Percentiles rank a stretch among this genome's conserved stretches.
These are phyloP conservation scores for Termitomyces sp. DNA, from an alignment of 768 basidiomycete species.

Conservation along the genomic window DNA sequence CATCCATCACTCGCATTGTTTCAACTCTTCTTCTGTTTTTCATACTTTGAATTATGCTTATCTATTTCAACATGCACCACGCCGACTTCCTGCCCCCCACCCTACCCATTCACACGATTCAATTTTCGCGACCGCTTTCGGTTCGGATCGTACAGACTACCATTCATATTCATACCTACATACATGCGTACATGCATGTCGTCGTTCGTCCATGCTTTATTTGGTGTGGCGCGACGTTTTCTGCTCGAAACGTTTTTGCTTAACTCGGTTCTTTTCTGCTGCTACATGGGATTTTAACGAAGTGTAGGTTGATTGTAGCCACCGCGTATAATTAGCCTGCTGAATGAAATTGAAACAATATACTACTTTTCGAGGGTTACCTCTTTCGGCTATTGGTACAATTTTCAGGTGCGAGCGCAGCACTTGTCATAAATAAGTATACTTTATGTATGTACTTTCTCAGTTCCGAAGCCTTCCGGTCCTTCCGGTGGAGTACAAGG, in stretches of 20 bases:
- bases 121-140: conserved; percentile 6
- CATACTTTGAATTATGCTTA: conserved; percentile 12
- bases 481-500: no score
- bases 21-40: conserved; percentile 2
- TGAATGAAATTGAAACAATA: background rate
- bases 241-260: conserved; percentile 1
- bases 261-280: background rate
- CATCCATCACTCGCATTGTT: conserved; percentile 8
- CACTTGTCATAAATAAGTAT: no score
- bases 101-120: background rate
- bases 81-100: conserved; percentile 5
- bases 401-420: no score
- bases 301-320: background rate
- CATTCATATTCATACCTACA: conserved; percentile 4
- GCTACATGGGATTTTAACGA: background rate
- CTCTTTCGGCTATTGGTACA: no score
- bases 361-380: background rate
- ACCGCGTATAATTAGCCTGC: background rate
- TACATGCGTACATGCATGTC: background rate
- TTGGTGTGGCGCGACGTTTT: background rate
- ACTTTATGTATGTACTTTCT: no score
- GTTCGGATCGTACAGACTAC: conserved; percentile 12
- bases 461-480: background rate
- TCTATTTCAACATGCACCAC: conserved; percentile 10
- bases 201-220: background rate